Conservation (phyloP, 371 early-diverging fungal genomes). For the Dichotomocladium elegans region DNA sequence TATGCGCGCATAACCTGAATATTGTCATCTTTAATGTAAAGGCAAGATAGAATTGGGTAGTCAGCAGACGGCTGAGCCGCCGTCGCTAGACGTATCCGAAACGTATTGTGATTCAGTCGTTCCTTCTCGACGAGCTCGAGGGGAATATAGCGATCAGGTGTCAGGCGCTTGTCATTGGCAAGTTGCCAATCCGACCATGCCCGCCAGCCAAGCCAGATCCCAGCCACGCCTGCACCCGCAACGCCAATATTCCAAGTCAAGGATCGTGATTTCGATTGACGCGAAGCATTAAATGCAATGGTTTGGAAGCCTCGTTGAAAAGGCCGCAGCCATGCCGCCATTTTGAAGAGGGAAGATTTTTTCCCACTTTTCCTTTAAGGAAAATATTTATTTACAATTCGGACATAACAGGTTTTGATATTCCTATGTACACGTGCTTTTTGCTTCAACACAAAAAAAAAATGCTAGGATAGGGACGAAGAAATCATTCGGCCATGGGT, state of each 20-base stretch:
- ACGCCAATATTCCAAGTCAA: neutral
- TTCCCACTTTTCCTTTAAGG: neutral
- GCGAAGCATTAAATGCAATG: too few species aligned
- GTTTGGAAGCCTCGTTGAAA: neutral
- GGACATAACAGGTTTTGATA: neutral
- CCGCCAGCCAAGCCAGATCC: neutral
- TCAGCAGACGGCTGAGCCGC: slow-evolving; percentile 4
- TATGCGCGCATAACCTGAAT: slow-evolving; percentile 68
- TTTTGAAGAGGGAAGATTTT: neutral
- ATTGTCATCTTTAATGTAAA: slow-evolving; percentile 62
- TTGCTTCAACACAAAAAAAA: too few species aligned
- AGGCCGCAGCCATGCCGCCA: neutral
- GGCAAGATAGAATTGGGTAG: slow-evolving; percentile 46
- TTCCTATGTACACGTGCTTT: too few species aligned
- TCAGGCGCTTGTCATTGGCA: slow-evolving; percentile 11
- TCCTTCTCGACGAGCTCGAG: slow-evolving; percentile 21
- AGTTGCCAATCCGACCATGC: slow-evolving; percentile 7
- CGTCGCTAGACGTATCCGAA: slow-evolving; percentile 25
- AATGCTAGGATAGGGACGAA: too few species aligned
- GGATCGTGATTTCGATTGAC: neutral
- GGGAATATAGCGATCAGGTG: slow-evolving; percentile 22
- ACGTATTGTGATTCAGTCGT: slow-evolving; percentile 29
- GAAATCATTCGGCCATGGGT: too few species aligned
- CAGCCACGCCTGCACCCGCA: neutral
- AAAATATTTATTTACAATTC: neutral